phyloP scores from a whole-genome alignment of 306 rosid species.

The Fragaria ananassa region DNA sequence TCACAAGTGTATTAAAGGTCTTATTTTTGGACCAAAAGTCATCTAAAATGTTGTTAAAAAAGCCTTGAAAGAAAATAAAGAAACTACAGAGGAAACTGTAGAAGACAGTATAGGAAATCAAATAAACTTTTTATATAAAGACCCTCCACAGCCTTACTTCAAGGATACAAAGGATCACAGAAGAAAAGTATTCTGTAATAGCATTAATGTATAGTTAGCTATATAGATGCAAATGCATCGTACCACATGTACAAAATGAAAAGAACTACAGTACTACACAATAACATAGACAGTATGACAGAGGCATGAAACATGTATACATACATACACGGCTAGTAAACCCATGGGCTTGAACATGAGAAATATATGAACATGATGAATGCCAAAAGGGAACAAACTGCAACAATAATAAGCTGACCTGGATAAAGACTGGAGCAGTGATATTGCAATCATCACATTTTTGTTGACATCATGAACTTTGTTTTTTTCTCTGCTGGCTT shows the following conservation, averaged over 20 bases:
- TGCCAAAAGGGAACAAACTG: conserved; percentile 13
- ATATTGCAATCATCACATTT: conserved; percentile 43
- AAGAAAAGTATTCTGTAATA: not conserved
- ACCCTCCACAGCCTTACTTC: not conserved
- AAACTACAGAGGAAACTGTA: not conserved
- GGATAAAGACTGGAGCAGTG: conserved; percentile 28
- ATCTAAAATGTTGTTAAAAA: not conserved
- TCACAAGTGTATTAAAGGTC: not conserved
- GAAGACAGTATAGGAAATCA: not conserved
- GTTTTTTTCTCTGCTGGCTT: conserved; percentile 79
- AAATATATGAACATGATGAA: not conserved
- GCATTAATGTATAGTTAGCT: not conserved
- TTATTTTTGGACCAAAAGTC: not conserved
- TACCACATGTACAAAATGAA: not conserved
- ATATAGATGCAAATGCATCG: not conserved
- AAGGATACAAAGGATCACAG: not conserved
- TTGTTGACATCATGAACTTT: conserved; percentile 51
- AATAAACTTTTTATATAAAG: not conserved
- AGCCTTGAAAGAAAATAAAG: not conserved
- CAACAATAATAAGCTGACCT: conserved; percentile 43
- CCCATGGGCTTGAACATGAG: conserved; percentile 3
- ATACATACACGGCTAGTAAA: not conserved
- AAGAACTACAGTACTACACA: not conserved
- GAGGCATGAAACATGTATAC: not conserved
- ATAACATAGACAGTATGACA: not conserved